These are phyloP conservation scores for Skeletonema potamos DNA, from an alignment of 108 stramenopile genomes.

Conservation along the genomic window DNA sequence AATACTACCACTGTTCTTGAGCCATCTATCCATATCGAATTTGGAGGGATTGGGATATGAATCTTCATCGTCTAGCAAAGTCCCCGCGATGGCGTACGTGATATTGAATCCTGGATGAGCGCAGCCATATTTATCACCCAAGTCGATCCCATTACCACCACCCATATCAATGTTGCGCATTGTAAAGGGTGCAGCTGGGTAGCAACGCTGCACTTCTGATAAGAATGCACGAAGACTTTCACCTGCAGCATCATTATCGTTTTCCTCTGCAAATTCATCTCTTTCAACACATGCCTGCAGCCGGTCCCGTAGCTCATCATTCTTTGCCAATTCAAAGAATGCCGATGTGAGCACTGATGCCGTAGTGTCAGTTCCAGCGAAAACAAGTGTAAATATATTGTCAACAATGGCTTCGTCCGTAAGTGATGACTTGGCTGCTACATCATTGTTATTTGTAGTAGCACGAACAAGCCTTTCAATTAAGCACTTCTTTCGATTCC, in stretches of 20 bases:
- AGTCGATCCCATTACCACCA: slow-evolving; percentile 11
- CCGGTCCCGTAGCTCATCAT: slow-evolving; percentile 10
- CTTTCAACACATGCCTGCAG: slow-evolving; percentile 15
- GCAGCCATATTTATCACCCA: slow-evolving; percentile 16
- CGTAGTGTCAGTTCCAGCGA: slow-evolving; percentile 42
- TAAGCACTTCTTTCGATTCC: not conserved
- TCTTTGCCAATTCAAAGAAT: slow-evolving; percentile 21
- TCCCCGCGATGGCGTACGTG: slow-evolving; percentile 34
- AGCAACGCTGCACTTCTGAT: slow-evolving; percentile 27
- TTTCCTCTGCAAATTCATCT: not conserved
- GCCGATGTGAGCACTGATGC: slow-evolving; percentile 27
- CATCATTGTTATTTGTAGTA: not conserved
- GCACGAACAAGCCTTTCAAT: not conserved
- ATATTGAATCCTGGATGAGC: slow-evolving; percentile 25
- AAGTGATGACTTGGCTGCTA: slow-evolving; percentile 3
- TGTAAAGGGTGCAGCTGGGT: slow-evolving; percentile 39
- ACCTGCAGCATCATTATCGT: not conserved
- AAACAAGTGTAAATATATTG: slow-evolving; percentile 38
- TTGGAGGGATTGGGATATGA: slow-evolving; percentile 9
- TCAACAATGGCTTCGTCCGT: slow-evolving; percentile 34
- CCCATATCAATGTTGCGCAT: slow-evolving; percentile 28
- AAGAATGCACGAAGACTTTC: slow-evolving; percentile 10
- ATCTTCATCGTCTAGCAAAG: slow-evolving; percentile 17
- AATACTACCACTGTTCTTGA: not conserved
- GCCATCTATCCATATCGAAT: slow-evolving; percentile 24